Conservation (phyloP, 352 stramenopile genomes). For the Bremia lactucae region DNA sequence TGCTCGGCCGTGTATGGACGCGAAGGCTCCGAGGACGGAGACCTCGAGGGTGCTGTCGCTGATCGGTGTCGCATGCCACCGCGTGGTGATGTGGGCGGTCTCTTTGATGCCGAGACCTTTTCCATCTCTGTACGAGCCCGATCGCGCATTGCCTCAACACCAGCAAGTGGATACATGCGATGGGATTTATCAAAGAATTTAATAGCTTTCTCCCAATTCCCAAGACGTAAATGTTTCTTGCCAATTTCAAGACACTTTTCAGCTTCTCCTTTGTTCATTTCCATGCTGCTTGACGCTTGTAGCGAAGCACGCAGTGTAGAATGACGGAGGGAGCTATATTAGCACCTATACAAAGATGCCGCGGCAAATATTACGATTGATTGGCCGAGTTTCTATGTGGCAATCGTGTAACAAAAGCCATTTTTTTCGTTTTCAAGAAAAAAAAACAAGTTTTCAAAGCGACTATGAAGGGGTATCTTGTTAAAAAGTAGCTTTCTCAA, state of each 20-base stretch:
- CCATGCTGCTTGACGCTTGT: conserved; percentile 33
- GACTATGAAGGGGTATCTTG: conserved; percentile 4
- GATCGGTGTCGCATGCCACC: conserved; percentile 24
- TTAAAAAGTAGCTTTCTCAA: conserved; percentile 12
- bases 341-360: conserved; percentile 7
- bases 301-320: conserved; percentile 1
- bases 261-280: conserved; percentile 89
- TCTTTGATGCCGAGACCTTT: conserved; percentile 20
- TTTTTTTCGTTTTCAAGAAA: too few species aligned
- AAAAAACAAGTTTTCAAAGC: too few species aligned
- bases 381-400: neutral
- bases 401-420: conserved; percentile 9
- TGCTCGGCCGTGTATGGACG: conserved; percentile 73
- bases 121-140: conserved; percentile 54
- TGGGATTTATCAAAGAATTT: conserved; percentile 91
- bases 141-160: conserved; percentile 72
- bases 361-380: neutral
- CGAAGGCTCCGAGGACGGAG: conserved; percentile 28
- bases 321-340: conserved; percentile 1
- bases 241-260: conserved; percentile 88
- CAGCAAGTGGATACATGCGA: conserved; percentile 80
- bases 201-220: conserved; percentile 80
- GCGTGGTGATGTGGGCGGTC: conserved; percentile 24
- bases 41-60: conserved; percentile 16
- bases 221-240: conserved; percentile 79